phyloP scores from a whole-genome alignment of 768 basidiomycete species.

The Boletus vinaceobasis region DNA sequence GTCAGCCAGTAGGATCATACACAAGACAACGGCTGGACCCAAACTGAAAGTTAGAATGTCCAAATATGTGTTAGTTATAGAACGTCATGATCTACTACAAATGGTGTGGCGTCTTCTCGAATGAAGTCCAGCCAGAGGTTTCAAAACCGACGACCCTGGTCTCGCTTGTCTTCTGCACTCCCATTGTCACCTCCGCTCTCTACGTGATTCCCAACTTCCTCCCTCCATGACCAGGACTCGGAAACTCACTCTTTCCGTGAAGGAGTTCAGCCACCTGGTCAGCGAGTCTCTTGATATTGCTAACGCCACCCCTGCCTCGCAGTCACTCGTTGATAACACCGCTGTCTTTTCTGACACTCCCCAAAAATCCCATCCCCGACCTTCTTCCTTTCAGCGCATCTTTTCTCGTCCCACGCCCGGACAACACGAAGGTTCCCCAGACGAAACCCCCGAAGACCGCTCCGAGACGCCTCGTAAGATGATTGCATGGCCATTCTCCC shows the following conservation, averaged over 20 bases:
- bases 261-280: constrained; percentile 34
- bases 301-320: constrained; percentile 3
- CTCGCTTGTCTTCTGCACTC: constrained; percentile 6
- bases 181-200: constrained; percentile 4
- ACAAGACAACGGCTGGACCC: not conserved
- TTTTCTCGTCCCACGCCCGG: constrained; percentile 25
- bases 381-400: constrained; percentile 29
- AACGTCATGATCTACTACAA: constrained; percentile 10
- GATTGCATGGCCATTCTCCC: constrained; percentile 30
- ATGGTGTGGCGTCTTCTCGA: not conserved
- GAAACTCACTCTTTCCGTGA: constrained; percentile 28
- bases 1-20: not conserved
- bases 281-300: constrained; percentile 30
- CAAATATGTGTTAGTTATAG: not conserved
- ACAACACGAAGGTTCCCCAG: constrained; percentile 2
- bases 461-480: constrained; percentile 24
- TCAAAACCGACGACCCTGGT: constrained; percentile 18
- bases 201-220: not conserved
- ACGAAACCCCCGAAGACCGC: constrained; percentile 9
- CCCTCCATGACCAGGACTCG: constrained; percentile 26
- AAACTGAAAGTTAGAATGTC: not conserved
- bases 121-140: not conserved
- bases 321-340: constrained; percentile 22
- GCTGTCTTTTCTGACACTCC: constrained; percentile 19
- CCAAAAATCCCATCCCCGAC: constrained; percentile 15